Conservation (phyloP, 371 early-diverging fungal genomes). For the Entomophthora muscae region DNA sequence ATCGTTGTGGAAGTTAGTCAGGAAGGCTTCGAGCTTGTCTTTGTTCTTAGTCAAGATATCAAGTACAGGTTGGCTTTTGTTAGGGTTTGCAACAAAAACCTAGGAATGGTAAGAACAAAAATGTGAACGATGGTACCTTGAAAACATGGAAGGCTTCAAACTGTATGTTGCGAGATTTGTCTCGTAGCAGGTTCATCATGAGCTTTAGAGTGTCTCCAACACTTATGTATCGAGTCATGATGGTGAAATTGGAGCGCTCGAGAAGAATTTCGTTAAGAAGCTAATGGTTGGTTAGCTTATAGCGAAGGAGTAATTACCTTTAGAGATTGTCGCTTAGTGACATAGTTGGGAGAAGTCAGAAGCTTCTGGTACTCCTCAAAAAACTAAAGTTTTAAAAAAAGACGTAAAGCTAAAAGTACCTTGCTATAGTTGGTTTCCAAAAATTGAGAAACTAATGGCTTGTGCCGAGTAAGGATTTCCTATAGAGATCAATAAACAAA, state of each 20-base stretch:
- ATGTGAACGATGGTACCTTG: conserved; percentile 33
- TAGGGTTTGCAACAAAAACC: conserved; percentile 97
- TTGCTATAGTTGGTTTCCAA: conserved; percentile 73
- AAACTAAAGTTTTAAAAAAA: conserved; percentile 31
- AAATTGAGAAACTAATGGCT: conserved; percentile 75
- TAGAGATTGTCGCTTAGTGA: conserved; percentile 91
- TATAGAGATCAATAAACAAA: conserved; percentile 10
- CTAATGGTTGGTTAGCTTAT: conserved; percentile 19
- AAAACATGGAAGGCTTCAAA: conserved; percentile 98
- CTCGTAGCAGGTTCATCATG: conserved; percentile 91
- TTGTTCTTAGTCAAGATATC: conserved; percentile 85
- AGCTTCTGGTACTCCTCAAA: conserved; percentile 74
- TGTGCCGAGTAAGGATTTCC: conserved; percentile 91
- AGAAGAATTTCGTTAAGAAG: conserved; percentile 90
- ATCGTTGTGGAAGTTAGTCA: conserved; percentile 84
- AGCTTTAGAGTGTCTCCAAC: conserved; percentile 84
- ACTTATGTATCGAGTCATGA: conserved; percentile 90
- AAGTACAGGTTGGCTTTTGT: conserved; percentile 77
- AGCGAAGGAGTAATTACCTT: conserved; percentile 44
- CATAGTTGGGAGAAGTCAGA: conserved; percentile 82
- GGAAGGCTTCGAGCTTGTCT: conserved; percentile 71
- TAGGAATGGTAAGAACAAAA: conserved; percentile 12
- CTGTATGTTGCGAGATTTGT: conserved; percentile 90
- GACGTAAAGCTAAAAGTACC: conserved; percentile 21
- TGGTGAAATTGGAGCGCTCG: conserved; percentile 82